Base-by-base conservation (phyloP, 345 rosid genomes). In the Limnanthes douglasii region DNA sequence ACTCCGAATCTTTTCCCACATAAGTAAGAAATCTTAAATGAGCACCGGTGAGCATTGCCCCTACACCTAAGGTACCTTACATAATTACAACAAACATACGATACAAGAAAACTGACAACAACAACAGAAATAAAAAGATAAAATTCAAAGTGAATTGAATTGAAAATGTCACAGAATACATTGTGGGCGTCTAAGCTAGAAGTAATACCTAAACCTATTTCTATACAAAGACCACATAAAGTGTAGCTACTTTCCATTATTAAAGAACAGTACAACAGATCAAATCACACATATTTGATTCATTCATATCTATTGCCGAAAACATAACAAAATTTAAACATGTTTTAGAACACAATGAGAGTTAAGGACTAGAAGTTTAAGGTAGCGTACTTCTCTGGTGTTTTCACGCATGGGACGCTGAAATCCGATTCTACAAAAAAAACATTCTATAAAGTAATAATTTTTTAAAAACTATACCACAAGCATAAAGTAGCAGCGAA, bases 361-460 rank as follows among this genome's bases (percentile, higher is more conserved):
- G n/a, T n/a, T n/a, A n/a, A n/a, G n/a, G n/a, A n/a, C n/a, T 26
- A 34, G n/a, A 1, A 3, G 14, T 25, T 48, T n/a, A 5, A 42
- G 21, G 0, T n/a, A 56, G 42, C 41, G 15, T 66, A 90, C 98
- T 94, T 78, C 43, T 80, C 82, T 3, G 98, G 96, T 13, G 82
- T 90, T 79, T 77, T 90, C 56, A 90, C 53, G 59, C 94, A 84
- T 29, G 95, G 94, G 63, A 66, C 61, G 17, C 72, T 47, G 80
- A 88, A 59, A 61, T 80, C 93, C 67, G 60, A 46, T 30, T 58
- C 67, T 36, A 23, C 3, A 4, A 18, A 13, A 32, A 51, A 8
- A 42, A 23, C 13, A 11, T 21, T 21, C 11, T 21, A 22, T 30
- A 18, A 29, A 31, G 6, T 32, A 34, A 6, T 11, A 10, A 9